A percentile compares a stretch with the other conserved stretches of the same genome.
phyloP scores from a whole-genome alignment of 331 rosid species.

The Dryas integrifolia region DNA sequence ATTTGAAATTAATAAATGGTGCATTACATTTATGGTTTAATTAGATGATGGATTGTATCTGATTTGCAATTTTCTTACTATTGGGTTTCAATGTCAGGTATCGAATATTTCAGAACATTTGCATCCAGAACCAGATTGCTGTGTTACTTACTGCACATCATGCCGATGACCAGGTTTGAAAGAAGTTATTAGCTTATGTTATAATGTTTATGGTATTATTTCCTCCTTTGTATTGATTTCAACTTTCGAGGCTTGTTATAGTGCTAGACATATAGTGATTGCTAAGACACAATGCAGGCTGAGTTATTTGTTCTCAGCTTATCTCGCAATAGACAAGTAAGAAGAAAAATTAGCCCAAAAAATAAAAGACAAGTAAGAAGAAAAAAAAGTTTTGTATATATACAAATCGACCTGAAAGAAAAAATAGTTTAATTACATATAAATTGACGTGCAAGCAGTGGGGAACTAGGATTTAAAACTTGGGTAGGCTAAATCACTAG shows the following conservation, averaged over 20 bases:
- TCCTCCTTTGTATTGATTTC: slow-evolving; percentile 27
- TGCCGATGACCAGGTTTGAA: slow-evolving; percentile 86
- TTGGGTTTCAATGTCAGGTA: slow-evolving; percentile 50
- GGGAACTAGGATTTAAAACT: too few species aligned
- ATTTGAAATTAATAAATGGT: slow-evolving; percentile 26
- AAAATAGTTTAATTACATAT: too few species aligned
- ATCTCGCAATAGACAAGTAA: slow-evolving; percentile 60
- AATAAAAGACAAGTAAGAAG: too few species aligned
- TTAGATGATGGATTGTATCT: background rate
- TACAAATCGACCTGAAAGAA: too few species aligned
- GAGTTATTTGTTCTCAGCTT: slow-evolving; percentile 91
- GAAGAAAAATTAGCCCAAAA: too few species aligned
- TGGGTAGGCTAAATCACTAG: too few species aligned
- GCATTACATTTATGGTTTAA: slow-evolving; percentile 15
- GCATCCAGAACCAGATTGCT: slow-evolving; percentile 58
- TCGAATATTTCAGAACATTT: slow-evolving; percentile 63
- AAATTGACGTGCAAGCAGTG: too few species aligned
- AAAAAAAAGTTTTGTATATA: too few species aligned
- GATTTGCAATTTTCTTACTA: background rate
- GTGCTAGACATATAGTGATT: slow-evolving; percentile 50
- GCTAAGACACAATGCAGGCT: slow-evolving; percentile 75
- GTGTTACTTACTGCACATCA: slow-evolving; percentile 86
- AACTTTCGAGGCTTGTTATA: slow-evolving; percentile 32
- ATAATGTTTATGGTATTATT: slow-evolving; percentile 14
- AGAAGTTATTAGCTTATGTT: slow-evolving; percentile 20